Evolutionary conservation across 208 protist genomes (phyloP).

Genomic region (Leishmania gerbilli): DNA sequence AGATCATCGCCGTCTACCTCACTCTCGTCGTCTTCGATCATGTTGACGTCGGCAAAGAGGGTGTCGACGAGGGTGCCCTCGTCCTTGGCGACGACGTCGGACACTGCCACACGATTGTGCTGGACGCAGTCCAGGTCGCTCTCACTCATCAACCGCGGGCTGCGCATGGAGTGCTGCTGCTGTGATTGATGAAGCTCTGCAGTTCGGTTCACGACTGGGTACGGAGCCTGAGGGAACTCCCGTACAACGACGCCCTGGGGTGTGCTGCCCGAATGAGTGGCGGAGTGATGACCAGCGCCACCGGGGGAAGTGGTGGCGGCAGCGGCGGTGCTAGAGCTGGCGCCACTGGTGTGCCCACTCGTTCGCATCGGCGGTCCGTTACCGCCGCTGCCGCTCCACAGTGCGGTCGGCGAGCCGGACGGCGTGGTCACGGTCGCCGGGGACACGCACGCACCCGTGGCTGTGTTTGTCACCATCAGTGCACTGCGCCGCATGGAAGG

Average conservation of each 20-base stretch:
- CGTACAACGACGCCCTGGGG: not conserved
- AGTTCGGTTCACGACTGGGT: not conserved
- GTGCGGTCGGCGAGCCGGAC: slow-evolving; percentile 12
- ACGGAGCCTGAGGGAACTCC: slow-evolving; percentile 6
- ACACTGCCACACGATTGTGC: slow-evolving; percentile 58
- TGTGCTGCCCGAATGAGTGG: not conserved
- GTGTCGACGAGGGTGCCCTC: slow-evolving; percentile 46
- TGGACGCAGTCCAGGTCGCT: slow-evolving; percentile 41
- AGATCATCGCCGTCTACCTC: slow-evolving; percentile 29
- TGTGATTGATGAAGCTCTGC: not conserved
- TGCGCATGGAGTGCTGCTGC: slow-evolving; percentile 1
- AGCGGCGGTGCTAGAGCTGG: not conserved
- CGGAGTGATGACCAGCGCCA: not conserved
- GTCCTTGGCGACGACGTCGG: slow-evolving; percentile 47
- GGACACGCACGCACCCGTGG: slow-evolving; percentile 30
- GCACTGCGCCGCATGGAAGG: slow-evolving; percentile 21
- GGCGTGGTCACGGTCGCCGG: slow-evolving; percentile 13
- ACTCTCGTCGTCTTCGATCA: slow-evolving; percentile 43
- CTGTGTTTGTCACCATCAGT: slow-evolving; percentile 44
- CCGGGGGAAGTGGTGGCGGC: not conserved
- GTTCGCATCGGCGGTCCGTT: not conserved
- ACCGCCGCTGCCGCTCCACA: slow-evolving; percentile 11
- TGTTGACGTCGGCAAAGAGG: slow-evolving; percentile 40
- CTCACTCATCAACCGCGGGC: slow-evolving; percentile 10
- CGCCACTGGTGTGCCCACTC: not conserved